A percentile compares a stretch with the other conserved stretches of the same genome.
Evolutionary conservation across 805 yeast species (phyloP).

Genomic region (Cyberlindnera mrakii): DNA sequence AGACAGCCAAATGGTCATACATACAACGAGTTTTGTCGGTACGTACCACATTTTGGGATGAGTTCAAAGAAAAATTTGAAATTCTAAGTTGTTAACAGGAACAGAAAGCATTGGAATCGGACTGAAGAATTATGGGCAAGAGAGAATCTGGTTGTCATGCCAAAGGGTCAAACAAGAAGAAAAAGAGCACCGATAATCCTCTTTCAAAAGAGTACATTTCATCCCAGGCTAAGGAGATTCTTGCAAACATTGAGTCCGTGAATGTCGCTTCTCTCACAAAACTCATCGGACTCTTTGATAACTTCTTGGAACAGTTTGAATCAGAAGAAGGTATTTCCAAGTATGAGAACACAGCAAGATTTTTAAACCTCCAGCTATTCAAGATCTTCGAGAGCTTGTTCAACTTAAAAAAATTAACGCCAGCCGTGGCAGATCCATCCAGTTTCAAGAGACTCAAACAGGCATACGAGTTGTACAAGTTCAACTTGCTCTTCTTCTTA

Average conservation of each 20-base stretch:
- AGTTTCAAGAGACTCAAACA: constrained; percentile 61
- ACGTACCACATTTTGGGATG: too few species aligned
- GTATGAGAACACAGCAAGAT: constrained; percentile 16
- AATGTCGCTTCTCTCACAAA: constrained; percentile 5
- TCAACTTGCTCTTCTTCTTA: constrained; percentile 36
- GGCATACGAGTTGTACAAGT: constrained; percentile 50
- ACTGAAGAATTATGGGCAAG: constrained; percentile 8
- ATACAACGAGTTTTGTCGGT: too few species aligned
- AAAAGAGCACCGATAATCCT: background rate
- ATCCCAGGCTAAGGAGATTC: constrained; percentile 4
- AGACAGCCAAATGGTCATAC: too few species aligned
- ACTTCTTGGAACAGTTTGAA: constrained; percentile 14
- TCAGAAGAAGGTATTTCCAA: constrained; percentile 13
- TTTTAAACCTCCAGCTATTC: constrained; percentile 16
- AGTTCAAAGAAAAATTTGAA: too few species aligned
- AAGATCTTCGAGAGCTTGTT: constrained; percentile 21
- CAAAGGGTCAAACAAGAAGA: constrained; percentile 2
- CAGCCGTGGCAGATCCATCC: constrained; percentile 33
- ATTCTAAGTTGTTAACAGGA: too few species aligned
- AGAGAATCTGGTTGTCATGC: constrained; percentile 3
- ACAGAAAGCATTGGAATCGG: background rate
- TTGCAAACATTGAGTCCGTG: constrained; percentile 5
- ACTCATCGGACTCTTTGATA: constrained; percentile 17
- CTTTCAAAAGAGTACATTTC: constrained; percentile 14
- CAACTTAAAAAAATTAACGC: constrained; percentile 6